Evolutionary conservation across 192 early-diverging fungal genomes (phyloP), one percentile per base, ranked within the genome.

Genomic region (Fimicolochytrium jonesii): DNA sequence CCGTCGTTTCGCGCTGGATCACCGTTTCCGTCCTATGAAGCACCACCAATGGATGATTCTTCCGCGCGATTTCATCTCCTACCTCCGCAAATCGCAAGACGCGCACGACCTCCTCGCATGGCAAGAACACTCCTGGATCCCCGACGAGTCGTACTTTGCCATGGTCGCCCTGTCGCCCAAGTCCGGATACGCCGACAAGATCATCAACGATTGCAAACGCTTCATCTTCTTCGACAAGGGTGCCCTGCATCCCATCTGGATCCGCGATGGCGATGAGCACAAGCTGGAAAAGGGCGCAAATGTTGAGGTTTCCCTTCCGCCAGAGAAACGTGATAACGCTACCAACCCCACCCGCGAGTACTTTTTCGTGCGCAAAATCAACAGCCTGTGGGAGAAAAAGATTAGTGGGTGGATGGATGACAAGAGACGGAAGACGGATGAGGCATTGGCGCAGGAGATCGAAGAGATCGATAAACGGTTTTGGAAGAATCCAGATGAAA

Each of bases 41-140:
- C 72, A 74, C 48, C 76, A 77, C 62, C 76, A 77, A 58, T 78
- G 77, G 77, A 72, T 78, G 69, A 78, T 78, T 42, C 30, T 78
- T 3, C 61, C 69, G 0, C 72, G 58, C 0, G 63, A 61, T 33
- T 46, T 59, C 30, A 58, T 78, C 41, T 20, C 46, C 29, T 64
- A 61, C 48, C 39, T 78, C n/a, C 60, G 77, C 13, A 49, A 15
- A n/a, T 29, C 51, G 18, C 61, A n/a, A 11, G 66, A 64, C 30
- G 72, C 77, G 3, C 37, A 56, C 45, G 48, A 61, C 31, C 37
- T 75, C 23, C 61, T 78, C 4, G 72, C 77, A 0, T 75, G 48
- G 55, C 26, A 39, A 15, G 77, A 78, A 36, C 70, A 69, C 46
- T 49, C 59, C 6, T 78, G 55, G 49, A 78, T 78, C 30, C 77